These are phyloP conservation scores for Eutrema heterophyllum DNA, from an alignment of 345 rosid genomes.

Conservation along the genomic window DNA sequence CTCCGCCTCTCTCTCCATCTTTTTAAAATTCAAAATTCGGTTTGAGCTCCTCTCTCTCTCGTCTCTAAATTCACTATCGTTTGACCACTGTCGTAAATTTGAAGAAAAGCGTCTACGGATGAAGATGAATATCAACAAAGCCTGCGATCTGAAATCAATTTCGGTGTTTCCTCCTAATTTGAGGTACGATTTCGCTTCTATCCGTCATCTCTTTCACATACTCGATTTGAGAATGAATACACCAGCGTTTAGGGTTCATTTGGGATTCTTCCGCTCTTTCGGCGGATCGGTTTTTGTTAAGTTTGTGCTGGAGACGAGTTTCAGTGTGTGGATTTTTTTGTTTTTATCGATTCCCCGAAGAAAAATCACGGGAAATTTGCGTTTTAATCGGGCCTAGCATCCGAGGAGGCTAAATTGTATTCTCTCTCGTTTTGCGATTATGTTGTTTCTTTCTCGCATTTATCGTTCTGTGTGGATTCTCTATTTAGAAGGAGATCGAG, in stretches of 20 bases:
- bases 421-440: not conserved
- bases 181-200: conserved; percentile 42
- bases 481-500: conserved; percentile 50
- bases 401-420: not conserved
- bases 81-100: not conserved
- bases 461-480: not conserved
- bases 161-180: conserved; percentile 84
- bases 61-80: not conserved
- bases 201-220: not conserved
- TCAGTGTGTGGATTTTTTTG: not conserved
- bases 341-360: not conserved
- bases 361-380: not conserved
- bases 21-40: conserved; percentile 8
- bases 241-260: not conserved
- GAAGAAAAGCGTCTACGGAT: conserved; percentile 27
- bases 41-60: not conserved
- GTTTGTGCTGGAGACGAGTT: not conserved
- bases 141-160: conserved; percentile 79
- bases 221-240: not conserved
- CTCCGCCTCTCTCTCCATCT: not conserved
- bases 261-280: not conserved
- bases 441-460: not conserved
- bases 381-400: not conserved
- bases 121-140: conserved; percentile 95
- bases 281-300: not conserved